Percentiles rank a stretch among this genome's conserved stretches.
Conservation (phyloP, 768 basidiomycete genomes). For the Phlegmacium glaucopus region DNA sequence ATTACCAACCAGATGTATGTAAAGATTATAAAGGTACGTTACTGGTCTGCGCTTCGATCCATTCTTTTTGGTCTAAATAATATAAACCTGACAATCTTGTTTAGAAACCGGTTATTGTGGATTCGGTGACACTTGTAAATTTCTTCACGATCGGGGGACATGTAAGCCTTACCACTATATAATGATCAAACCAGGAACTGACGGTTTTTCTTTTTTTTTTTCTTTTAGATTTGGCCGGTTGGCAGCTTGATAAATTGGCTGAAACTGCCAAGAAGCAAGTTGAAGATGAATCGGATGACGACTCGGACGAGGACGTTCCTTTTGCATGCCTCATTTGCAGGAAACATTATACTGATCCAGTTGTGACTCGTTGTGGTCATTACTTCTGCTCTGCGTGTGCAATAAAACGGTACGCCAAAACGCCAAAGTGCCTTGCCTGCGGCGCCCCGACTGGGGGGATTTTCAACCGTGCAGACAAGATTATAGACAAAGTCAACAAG, state of each 20-base stretch:
- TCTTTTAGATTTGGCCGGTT: constrained; percentile 82
- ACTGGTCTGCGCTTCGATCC: not conserved
- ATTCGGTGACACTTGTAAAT: constrained; percentile 98
- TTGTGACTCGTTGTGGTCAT: constrained; percentile 95
- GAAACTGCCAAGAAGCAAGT: constrained; percentile 65
- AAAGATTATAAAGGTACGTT: constrained; percentile 97
- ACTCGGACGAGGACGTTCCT: constrained; percentile 84
- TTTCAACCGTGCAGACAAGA: constrained; percentile 93
- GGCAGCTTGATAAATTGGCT: constrained; percentile 95
- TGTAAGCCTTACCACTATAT: constrained; percentile 48
- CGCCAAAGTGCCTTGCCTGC: constrained; percentile 94
- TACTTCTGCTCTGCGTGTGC: constrained; percentile 96
- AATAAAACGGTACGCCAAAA: constrained; percentile 91
- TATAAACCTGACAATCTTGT: constrained; percentile 5
- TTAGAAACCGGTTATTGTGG: constrained; percentile 98
- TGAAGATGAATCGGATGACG: constrained; percentile 59
- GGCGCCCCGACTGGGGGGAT: constrained; percentile 92
- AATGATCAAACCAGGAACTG: not conserved
- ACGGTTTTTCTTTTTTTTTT: constrained; percentile 6
- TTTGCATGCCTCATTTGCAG: constrained; percentile 99
- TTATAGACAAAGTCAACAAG: constrained; percentile 83
- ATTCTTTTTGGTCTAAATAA: constrained; percentile 3
- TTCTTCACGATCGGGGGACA: constrained; percentile 95
- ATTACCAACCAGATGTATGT: constrained; percentile 99
- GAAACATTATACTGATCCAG: constrained; percentile 90